These are phyloP conservation scores for Chloromonas sp. DNA, from an alignment of 163 green algal genomes.

Conservation along the genomic window DNA sequence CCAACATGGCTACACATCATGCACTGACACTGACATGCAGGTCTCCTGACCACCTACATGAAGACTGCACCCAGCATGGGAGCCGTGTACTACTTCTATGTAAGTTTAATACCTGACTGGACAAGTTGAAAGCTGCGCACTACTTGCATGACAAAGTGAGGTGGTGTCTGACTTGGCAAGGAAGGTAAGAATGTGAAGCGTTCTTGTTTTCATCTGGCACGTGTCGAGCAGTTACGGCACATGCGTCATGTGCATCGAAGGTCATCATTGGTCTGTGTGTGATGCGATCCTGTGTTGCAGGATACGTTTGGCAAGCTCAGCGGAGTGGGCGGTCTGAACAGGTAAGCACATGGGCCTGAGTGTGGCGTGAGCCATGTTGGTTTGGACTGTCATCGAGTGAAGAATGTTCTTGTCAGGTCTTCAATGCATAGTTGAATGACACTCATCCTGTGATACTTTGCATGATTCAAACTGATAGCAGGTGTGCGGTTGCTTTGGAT, in stretches of 20 bases:
- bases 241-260: too few species aligned
- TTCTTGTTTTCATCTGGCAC: too few species aligned
- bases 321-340: slow-evolving; percentile 2
- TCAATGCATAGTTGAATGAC: too few species aligned
- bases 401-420: neutral
- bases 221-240: too few species aligned
- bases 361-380: neutral
- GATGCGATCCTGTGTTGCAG: too few species aligned
- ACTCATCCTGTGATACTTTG: neutral
- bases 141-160: too few species aligned
- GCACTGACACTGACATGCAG: neutral
- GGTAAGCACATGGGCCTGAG: neutral
- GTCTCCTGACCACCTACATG: slow-evolving; percentile 3
- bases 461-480: neutral
- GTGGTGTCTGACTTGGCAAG: too few species aligned
- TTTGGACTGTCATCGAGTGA: neutral
- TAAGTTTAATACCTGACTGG: neutral
- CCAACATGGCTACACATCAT: too few species aligned
- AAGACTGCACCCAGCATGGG: slow-evolving; percentile 2
- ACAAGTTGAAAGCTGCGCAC: too few species aligned
- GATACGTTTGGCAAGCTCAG: neutral
- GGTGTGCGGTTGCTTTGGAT: neutral
- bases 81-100: slow-evolving; percentile 4
- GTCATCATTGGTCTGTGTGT: too few species aligned
- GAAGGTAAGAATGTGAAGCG: too few species aligned